phyloP scores from a whole-genome alignment of 2,329 filamentous ascomycete species.

The Tolypocladium tundrense region DNA sequence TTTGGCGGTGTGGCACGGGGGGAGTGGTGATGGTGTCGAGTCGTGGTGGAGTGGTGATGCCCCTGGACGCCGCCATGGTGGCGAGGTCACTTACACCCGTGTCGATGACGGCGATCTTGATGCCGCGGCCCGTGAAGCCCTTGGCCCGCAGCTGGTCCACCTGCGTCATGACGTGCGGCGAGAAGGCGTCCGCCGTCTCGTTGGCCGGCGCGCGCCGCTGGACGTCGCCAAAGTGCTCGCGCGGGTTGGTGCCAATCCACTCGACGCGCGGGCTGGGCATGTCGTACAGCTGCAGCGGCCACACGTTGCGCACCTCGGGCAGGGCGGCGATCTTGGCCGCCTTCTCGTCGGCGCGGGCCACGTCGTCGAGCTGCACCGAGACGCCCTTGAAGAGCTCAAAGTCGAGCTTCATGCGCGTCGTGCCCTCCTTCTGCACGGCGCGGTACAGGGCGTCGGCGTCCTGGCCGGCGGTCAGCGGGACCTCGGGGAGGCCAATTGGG shows the following conservation, averaged over 20 bases:
- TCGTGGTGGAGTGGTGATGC: too few relatives aligned
- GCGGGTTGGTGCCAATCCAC: slow-evolving; percentile 27
- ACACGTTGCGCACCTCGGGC: slow-evolving; percentile 36
- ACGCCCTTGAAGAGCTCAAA: slow-evolving; percentile 43
- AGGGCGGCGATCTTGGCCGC: slow-evolving; percentile 29
- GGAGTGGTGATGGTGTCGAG: too few relatives aligned
- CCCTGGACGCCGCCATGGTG: too few relatives aligned
- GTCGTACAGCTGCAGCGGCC: slow-evolving; percentile 34
- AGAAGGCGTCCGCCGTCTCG: slow-evolving; percentile 25
- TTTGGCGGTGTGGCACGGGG: too few relatives aligned
- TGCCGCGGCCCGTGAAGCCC: slow-evolving; percentile 37
- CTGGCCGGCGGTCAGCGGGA: slow-evolving; percentile 7
- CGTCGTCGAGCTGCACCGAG: slow-evolving; percentile 41
- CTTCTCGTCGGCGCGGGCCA: slow-evolving; percentile 31
- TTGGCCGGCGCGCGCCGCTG: slow-evolving; percentile 10
- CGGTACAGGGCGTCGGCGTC: slow-evolving; percentile 10
- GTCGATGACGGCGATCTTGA: slow-evolving; percentile 44
- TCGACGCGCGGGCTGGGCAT: slow-evolving; percentile 35
- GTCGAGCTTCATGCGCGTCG: slow-evolving; percentile 36
- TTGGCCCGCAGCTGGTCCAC: slow-evolving; percentile 40
- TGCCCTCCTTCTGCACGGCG: slow-evolving; percentile 20
- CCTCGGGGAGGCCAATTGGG: background rate
- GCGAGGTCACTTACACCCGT: slow-evolving; percentile 33
- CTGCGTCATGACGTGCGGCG: slow-evolving; percentile 47
- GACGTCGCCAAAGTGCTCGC: slow-evolving; percentile 8